Base-by-base conservation (phyloP, 2,329 filamentous ascomycete species). In the Colletotrichum cuscutae region DNA sequence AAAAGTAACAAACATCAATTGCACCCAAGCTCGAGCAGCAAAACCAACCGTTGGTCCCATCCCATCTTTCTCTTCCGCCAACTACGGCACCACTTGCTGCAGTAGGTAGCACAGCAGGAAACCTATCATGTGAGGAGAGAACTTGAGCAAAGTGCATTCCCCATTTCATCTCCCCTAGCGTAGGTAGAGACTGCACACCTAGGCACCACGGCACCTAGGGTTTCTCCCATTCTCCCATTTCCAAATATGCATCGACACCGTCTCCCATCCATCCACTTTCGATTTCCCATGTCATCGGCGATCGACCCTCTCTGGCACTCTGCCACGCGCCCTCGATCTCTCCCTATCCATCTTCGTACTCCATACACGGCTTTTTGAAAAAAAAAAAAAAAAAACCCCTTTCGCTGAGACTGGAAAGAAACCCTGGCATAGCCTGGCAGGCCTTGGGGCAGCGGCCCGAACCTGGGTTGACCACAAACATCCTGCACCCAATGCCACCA, bases 111-210 rank as follows among this genome's bases (percentile, higher is more conserved):
- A 11, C 19, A 32, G 32, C 32, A 35, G 32, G 32, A 35, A 35
- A 35, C 32, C 32, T 12, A 35, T 12, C 11, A 35, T 35, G 32
- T 35, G 37, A 32, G 22, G 59, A 28, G 35, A 35, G 22, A 13
- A 32, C 13, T 30, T 62, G 37, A 42, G 15, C 37, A 42, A 42
- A 19, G 37, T 49, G 24, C 42, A 19, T 32, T 65, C 32, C 60
- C 63, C 68, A 54, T 56, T 71, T 71, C 42, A 42, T 66, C 66
- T 62, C 66, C 63, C 30, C 22, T 19, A 42, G 28, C 24, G 53
- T 19, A 30, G 12, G 28, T 15, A 19, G 22, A 46, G 35, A 61
- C 24, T 35, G 35, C 58, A 30, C 37, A 19, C 37, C 37, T 42
- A 19, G 37, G 37, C 32, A 35, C 32, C 32, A 35, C 12, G 32